phyloP scores from a whole-genome alignment of 192 early-diverging fungal species.

The Coemansia sp. region DNA sequence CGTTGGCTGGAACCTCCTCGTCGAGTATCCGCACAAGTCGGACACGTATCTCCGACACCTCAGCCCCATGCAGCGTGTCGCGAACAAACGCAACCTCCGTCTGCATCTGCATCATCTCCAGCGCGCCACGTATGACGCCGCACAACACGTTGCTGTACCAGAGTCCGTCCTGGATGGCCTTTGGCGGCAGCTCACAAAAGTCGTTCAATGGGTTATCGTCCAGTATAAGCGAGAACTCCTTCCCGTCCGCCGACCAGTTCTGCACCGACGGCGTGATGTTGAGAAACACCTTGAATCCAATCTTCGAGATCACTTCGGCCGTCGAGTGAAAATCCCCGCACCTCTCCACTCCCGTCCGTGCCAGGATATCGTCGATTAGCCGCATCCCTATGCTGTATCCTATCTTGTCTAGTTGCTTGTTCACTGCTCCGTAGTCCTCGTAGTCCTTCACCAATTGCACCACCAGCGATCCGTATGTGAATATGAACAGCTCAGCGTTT shows the following conservation, averaged over 20 bases:
- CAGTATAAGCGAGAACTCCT: conserved; percentile 91
- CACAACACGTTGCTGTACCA: conserved; percentile 98
- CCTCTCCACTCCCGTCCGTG: conserved; percentile 61
- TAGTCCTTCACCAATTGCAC: conserved; percentile 92
- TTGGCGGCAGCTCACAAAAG: conserved; percentile 94
- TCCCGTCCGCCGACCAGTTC: conserved; percentile 77
- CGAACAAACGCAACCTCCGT: conserved; percentile 82
- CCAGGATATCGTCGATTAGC: conserved; percentile 94
- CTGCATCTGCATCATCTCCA: conserved; percentile 98
- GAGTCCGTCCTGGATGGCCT: conserved; percentile 69
- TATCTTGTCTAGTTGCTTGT: conserved; percentile 98
- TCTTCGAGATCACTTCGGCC: conserved; percentile 92
- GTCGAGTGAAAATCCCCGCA: conserved; percentile 91
- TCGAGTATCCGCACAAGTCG: conserved; percentile 85
- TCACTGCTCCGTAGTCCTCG: conserved; percentile 90
- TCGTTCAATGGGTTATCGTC: conserved; percentile 98
- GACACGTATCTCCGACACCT: conserved; percentile 89
- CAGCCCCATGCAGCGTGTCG: conserved; percentile 83
- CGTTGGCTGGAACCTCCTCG: conserved; percentile 92
- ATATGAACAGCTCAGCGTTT: conserved; percentile 93
- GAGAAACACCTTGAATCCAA: conserved; percentile 96
- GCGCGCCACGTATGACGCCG: conserved; percentile 89
- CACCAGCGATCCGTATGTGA: conserved; percentile 97
- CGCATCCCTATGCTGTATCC: conserved; percentile 97
- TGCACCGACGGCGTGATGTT: conserved; percentile 83